Percentiles rank a stretch among this genome's conserved stretches.
Conservation (phyloP, 805 yeast genomes). For the Ogataea thermomethanolica region DNA sequence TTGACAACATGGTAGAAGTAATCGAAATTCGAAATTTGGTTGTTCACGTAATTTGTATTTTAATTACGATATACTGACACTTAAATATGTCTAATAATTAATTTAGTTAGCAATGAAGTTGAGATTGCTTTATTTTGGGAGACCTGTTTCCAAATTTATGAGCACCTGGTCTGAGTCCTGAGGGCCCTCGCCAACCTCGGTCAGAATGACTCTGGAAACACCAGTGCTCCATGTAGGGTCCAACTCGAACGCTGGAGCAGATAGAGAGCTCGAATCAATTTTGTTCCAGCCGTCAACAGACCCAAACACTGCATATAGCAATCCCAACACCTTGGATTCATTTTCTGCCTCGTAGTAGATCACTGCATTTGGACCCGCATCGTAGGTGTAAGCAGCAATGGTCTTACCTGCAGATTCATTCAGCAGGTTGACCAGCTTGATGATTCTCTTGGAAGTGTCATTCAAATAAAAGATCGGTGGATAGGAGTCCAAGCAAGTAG, state of each 20-base stretch:
- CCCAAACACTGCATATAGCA: conserved; percentile 58
- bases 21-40: too few relatives aligned
- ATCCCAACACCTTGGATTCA: conserved; percentile 69
- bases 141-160: conserved; percentile 54
- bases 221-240: conserved; percentile 43
- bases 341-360: conserved; percentile 78
- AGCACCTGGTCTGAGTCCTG: conserved; percentile 53
- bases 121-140: conserved; percentile 42
- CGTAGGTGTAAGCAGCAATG: conserved; percentile 95
- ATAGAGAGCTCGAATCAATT: conserved; percentile 16
- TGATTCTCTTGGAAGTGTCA: conserved; percentile 82
- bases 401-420: conserved; percentile 63
- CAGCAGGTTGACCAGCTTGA: conserved; percentile 73
- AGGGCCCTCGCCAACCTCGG: conserved; percentile 89
- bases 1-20: conserved; percentile 10
- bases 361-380: conserved; percentile 99
- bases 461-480: conserved; percentile 96
- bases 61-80: too few relatives aligned
- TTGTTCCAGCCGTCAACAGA: conserved; percentile 67
- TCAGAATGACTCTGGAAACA: conserved; percentile 78
- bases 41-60: too few relatives aligned
- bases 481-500: conserved; percentile 91
- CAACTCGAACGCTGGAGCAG: conserved; percentile 20
- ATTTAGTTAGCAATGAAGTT: conserved; percentile 1
- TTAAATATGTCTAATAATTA: too few relatives aligned